Percentiles rank a stretch among this genome's conserved stretches.
Conservation (phyloP, 345 rosid genomes). For the Iberis pinnata region DNA sequence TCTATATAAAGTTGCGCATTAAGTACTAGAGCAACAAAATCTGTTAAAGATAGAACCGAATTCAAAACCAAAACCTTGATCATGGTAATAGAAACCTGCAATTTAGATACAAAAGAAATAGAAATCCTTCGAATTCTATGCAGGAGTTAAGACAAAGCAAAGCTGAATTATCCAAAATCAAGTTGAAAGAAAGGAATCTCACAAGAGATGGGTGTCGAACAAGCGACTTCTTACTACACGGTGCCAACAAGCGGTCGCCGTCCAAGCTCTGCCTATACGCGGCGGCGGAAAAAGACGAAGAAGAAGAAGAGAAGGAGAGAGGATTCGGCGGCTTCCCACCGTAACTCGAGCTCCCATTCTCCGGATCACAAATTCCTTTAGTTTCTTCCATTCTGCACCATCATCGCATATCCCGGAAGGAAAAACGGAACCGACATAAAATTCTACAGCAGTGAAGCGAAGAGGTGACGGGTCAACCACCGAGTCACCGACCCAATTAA, state of each 20-base stretch:
- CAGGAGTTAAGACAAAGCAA: neutral
- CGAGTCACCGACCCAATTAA: constrained; percentile 10
- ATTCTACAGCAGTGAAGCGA: neutral
- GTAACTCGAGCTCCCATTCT: constrained; percentile 50
- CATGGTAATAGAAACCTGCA: no score
- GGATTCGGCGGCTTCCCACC: constrained; percentile 68
- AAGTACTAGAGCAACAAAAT: neutral
- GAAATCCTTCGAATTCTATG: neutral
- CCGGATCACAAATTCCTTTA: constrained; percentile 35
- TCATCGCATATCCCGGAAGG: constrained; percentile 32
- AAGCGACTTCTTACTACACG: constrained; percentile 46
- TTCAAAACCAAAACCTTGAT: neutral
- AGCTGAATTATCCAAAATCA: neutral
- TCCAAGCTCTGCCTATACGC: constrained; percentile 28
- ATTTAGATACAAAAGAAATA: no score
- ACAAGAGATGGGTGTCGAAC: constrained; percentile 71
- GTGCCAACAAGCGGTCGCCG: constrained; percentile 29
- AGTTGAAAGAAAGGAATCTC: constrained; percentile 26
- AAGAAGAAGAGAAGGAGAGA: constrained; percentile 35
- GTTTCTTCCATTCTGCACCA: constrained; percentile 54
- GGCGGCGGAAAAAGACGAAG: constrained; percentile 31
- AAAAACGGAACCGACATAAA: constrained; percentile 2
- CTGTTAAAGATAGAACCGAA: neutral
- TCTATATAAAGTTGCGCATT: neutral
- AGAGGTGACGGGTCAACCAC: constrained; percentile 21